Percentiles rank a stretch among this genome's conserved stretches.
Evolutionary conservation across 768 basidiomycete genomes (phyloP).

Genomic region (Mycena galericulata): DNA sequence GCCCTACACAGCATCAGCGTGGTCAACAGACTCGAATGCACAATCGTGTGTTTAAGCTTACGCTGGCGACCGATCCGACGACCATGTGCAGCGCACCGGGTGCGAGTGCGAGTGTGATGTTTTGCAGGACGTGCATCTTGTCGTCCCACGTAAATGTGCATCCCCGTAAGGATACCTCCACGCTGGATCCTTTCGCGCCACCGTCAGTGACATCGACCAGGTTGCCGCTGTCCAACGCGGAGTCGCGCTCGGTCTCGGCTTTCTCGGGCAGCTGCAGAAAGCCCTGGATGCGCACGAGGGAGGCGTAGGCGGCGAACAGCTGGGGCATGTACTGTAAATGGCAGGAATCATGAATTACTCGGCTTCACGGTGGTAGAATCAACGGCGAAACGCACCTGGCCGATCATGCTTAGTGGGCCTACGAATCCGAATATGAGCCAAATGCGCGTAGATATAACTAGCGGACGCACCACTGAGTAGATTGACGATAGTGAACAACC

Average conservation of each 20-base stretch:
- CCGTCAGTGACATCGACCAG: not conserved
- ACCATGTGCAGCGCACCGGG: constrained; percentile 13
- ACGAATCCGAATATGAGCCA: constrained; percentile 12
- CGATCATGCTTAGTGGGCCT: constrained; percentile 22
- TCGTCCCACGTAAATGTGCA: constrained; percentile 23
- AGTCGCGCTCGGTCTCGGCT: not conserved
- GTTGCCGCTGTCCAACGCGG: not conserved
- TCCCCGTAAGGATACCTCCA: constrained; percentile 11
- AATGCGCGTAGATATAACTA: constrained; percentile 2
- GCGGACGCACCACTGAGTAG: constrained; percentile 6
- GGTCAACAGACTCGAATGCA: not conserved
- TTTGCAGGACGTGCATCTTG: constrained; percentile 5
- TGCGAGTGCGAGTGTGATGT: constrained; percentile 9
- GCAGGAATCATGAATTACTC: not conserved
- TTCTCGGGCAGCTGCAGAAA: constrained; percentile 23
- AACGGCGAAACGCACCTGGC: constrained; percentile 9
- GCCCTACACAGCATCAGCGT: constrained; percentile 13
- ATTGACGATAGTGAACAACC: constrained; percentile 18
- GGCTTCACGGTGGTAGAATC: constrained; percentile 3
- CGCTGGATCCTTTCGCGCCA: not conserved
- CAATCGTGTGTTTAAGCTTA: not conserved
- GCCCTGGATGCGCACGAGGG: constrained; percentile 14
- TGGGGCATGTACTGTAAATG: constrained; percentile 14
- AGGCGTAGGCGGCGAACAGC: constrained; percentile 19
- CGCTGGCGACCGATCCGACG: constrained; percentile 20